Conservation (phyloP, 371 early-diverging fungal genomes). For the Fennellomyces sp. region DNA sequence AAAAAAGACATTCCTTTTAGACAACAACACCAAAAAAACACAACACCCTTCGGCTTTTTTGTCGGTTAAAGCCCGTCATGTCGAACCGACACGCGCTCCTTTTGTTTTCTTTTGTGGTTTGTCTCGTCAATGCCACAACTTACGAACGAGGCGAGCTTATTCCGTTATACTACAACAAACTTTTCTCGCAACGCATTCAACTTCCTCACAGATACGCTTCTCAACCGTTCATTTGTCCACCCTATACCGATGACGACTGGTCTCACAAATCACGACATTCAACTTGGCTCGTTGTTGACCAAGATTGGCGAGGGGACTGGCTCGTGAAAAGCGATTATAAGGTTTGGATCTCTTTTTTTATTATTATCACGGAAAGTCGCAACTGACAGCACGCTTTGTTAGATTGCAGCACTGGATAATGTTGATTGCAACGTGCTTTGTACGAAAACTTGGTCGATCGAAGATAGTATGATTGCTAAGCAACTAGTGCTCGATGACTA, state of each 20-base stretch:
- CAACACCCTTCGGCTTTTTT: slow-evolving; percentile 2
- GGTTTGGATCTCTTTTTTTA: slow-evolving; percentile 21
- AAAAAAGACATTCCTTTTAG: not conserved
- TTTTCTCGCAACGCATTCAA: slow-evolving; percentile 43
- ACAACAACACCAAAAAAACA: too few species aligned
- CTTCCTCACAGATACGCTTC: slow-evolving; percentile 34
- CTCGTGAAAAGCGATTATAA: slow-evolving; percentile 41
- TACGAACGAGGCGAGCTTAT: slow-evolving; percentile 36
- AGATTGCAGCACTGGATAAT: slow-evolving; percentile 36
- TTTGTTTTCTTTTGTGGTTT: slow-evolving; percentile 1
- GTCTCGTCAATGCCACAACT: not conserved
- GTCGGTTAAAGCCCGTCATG: not conserved
- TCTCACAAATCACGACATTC: slow-evolving; percentile 9
- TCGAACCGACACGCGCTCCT: slow-evolving; percentile 7
- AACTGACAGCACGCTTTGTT: not conserved
- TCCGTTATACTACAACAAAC: slow-evolving; percentile 42
- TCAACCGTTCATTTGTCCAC: slow-evolving; percentile 39
- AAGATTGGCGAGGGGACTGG: slow-evolving; percentile 44
- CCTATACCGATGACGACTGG: slow-evolving; percentile 24
- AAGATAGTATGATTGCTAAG: slow-evolving; percentile 36
- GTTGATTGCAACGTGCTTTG: slow-evolving; percentile 44
- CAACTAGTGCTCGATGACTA: slow-evolving; percentile 42
- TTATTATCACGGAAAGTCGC: not conserved
- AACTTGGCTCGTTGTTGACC: slow-evolving; percentile 33
- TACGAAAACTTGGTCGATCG: slow-evolving; percentile 31